Evolutionary conservation across 1,139 yeast species (phyloP), one percentile per base, ranked within the genome.

Genomic region (Nakaseomyces bracarensis): DNA sequence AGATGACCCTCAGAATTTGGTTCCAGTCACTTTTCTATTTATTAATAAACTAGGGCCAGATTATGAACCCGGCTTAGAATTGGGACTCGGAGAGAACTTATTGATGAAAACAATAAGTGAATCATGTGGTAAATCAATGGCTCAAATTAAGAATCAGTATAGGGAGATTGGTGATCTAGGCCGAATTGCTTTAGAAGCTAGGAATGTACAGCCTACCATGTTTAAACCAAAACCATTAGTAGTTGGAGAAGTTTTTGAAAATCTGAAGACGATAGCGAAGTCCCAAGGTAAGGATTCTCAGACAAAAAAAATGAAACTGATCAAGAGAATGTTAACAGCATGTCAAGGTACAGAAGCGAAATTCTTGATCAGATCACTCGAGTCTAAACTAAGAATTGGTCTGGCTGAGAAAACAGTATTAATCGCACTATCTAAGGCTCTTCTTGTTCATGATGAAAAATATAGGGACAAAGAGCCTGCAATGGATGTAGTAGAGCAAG

Each of bases 1-100:
- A 36, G 68, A 72, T 20, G 70, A 77, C 16, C 79, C 85, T 1
- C 67, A 70, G 13, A 79, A 76, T 39, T 65, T 91, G 44, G 72
- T 84, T 3, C 76, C 75, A 46, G 77, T 85, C 1, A 83, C 89
- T 1, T 91, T 89, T 54, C 70, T 91, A 14, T 84, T 83, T 62
- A 87, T 89, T 57, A 89, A 89, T 59, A 69, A 93, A 43, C 68
- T 91, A 13, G 96, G 97, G 0, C 98, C 98, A 0, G 98, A 91
- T 58, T 91, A 91, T 58, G 96, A 86, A 55, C 60, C 61, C 4
- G 96, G 93, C 31, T 68, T 89, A 47, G 98, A 91, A 57, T 67
- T 91, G 28, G 97, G 98, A 0, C 71, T 91, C 3, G 99, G 98
- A 11, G 98, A 91, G 60, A 79, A 93, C 0, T 61, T 91, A 14